Evolutionary conservation across 2,329 filamentous ascomycete species (phyloP).

Genomic region (Paecilomyces sp.): DNA sequence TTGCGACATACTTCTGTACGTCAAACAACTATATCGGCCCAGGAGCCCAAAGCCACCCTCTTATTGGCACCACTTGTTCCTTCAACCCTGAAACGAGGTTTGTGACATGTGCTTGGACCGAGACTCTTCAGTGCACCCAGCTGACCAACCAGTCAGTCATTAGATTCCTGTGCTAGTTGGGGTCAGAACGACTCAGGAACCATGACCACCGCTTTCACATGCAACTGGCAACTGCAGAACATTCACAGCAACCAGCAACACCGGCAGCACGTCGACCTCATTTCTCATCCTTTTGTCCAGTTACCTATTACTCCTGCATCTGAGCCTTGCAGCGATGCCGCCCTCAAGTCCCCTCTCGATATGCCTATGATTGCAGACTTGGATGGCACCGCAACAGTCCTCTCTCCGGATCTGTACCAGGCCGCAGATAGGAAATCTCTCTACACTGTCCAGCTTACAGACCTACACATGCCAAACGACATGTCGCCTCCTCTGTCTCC

Average conservation of each 20-base stretch:
- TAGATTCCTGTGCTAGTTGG: not conserved
- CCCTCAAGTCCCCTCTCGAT: conserved; percentile 2
- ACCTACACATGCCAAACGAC: conserved; percentile 8
- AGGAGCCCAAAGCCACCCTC: not conserved
- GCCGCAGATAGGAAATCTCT: conserved; percentile 13
- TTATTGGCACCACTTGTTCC: not conserved
- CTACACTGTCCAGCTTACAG: conserved; percentile 14
- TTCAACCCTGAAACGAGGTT: not conserved
- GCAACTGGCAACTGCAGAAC: not conserved
- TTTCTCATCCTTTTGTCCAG: conserved; percentile 5
- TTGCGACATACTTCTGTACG: not conserved
- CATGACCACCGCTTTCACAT: not conserved
- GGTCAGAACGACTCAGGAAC: not conserved
- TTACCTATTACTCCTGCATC: conserved; percentile 1
- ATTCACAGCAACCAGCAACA: not conserved
- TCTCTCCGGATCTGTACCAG: conserved; percentile 6
- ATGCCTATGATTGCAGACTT: conserved; percentile 5
- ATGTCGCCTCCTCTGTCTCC: not conserved
- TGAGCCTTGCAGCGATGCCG: conserved; percentile 1
- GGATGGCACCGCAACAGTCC: conserved; percentile 5
- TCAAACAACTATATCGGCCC: not conserved
- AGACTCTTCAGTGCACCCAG: not conserved
- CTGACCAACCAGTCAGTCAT: not conserved
- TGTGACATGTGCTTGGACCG: not conserved
- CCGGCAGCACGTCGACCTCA: not conserved